These are phyloP conservation scores for Chenopodium quinoa DNA, from an alignment of 148 eudicot species.

Conservation along the genomic window DNA sequence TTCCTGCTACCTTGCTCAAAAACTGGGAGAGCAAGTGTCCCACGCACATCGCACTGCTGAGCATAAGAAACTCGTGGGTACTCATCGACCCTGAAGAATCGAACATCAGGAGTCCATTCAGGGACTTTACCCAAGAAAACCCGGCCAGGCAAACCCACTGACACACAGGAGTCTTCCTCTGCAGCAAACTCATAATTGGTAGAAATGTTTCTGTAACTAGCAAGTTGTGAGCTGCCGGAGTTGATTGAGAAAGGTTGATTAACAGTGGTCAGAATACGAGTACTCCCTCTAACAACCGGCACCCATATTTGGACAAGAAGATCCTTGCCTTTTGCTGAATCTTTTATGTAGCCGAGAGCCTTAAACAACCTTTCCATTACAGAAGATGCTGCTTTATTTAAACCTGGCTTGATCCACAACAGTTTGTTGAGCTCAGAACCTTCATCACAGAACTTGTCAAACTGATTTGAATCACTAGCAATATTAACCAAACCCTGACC, in stretches of 20 bases:
- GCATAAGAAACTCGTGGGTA: slow-evolving; percentile 79
- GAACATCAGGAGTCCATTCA: slow-evolving; percentile 96
- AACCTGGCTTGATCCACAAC: slow-evolving; percentile 70
- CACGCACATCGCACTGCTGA: slow-evolving; percentile 69
- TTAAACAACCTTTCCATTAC: slow-evolving; percentile 60
- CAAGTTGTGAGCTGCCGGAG: slow-evolving; percentile 52
- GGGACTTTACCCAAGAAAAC: slow-evolving; percentile 79
- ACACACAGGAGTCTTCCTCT: slow-evolving; percentile 47
- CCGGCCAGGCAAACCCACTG: slow-evolving; percentile 71
- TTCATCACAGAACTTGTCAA: slow-evolving; percentile 31
- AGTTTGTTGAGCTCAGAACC: slow-evolving; percentile 45
- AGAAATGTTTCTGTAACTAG: slow-evolving; percentile 61
- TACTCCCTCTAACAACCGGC: slow-evolving; percentile 57
- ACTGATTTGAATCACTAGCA: slow-evolving; percentile 19
- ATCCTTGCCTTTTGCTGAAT: slow-evolving; percentile 48
- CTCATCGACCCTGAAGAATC: slow-evolving; percentile 69
- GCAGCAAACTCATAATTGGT: slow-evolving; percentile 66
- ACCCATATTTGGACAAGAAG: slow-evolving; percentile 82
- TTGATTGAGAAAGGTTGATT: slow-evolving; percentile 65
- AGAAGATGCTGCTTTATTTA: slow-evolving; percentile 33
- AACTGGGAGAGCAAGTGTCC: slow-evolving; percentile 80
- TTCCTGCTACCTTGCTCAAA: slow-evolving; percentile 78
- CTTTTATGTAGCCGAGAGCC: slow-evolving; percentile 58
- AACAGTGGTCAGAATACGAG: slow-evolving; percentile 55
- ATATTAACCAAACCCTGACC: slow-evolving; percentile 20